Evolutionary conservation across 1,284 basidiomycete genomes (phyloP).

Genomic region (Porogramme epimiltina): DNA sequence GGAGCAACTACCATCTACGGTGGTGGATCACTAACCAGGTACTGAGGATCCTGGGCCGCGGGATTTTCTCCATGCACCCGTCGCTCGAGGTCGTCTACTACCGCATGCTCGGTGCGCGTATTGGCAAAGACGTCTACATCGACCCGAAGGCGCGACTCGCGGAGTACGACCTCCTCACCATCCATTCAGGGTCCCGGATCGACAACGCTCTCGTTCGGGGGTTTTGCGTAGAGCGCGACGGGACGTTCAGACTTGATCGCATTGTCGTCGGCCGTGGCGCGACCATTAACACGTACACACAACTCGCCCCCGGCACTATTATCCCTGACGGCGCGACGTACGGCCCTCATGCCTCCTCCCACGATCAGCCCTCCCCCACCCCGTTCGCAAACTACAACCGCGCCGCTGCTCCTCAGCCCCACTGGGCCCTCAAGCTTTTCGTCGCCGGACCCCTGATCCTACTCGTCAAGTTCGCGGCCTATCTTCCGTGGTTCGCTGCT

Average conservation of each 20-base stretch:
- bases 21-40: constrained; percentile 51
- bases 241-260: constrained; percentile 41
- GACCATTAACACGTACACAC: constrained; percentile 45
- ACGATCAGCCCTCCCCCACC: constrained; percentile 39
- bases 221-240: constrained; percentile 49
- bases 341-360: constrained; percentile 46
- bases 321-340: constrained; percentile 41
- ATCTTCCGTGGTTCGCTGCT: constrained; percentile 44
- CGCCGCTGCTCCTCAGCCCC: constrained; percentile 33
- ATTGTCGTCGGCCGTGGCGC: constrained; percentile 41
- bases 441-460: constrained; percentile 41
- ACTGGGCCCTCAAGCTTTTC: constrained; percentile 35
- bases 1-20: constrained; percentile 40
- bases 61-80: constrained; percentile 44
- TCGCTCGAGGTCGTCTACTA: constrained; percentile 41
- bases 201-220: constrained; percentile 43
- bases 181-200: constrained; percentile 44
- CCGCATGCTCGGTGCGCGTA: constrained; percentile 45
- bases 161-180: constrained; percentile 45
- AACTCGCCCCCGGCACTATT: constrained; percentile 41
- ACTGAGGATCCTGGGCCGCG: constrained; percentile 40
- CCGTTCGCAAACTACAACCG: constrained; percentile 42
- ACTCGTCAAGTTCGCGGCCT: constrained; percentile 34
- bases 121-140: constrained; percentile 43
- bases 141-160: constrained; percentile 39